Evolutionary conservation across 805 yeast genomes (phyloP), one percentile per base, ranked within the genome.

Genomic region (Candida xyloterini): DNA sequence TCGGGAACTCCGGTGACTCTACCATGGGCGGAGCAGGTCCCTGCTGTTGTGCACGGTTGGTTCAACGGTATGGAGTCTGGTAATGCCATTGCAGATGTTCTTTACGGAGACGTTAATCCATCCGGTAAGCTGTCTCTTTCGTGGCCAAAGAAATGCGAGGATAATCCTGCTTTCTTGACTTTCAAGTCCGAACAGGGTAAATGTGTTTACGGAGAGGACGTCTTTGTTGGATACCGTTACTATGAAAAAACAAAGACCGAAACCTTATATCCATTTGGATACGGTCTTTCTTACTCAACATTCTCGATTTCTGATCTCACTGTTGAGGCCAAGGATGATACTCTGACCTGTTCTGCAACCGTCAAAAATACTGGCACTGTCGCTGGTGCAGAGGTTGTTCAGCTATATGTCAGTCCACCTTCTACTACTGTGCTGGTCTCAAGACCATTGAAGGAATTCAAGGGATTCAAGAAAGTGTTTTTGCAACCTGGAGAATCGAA

Each of bases 201-300:
- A 37, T 76, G 71, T 23, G 51, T 73, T 40, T 81, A 80, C 50
- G 84, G 85, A 43, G 87, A 81, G 56, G 84, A 79, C 52, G 73
- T 80, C 32, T 79, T 67, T 55, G 75, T 79, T 37, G 86, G 85
- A 15, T 79, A 80, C 64, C 65, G 78, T 43, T 76, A 62, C 62
- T 81, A 76, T 57, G 84, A 80, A 51, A 73, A 73, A 57, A 54
- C 63, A 26, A 67, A 71, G 46, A 61, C 57, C 29, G 66, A 66
- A 20, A 78, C 74, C 5, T 63, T 71, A 34, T 79, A 71, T 65
- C 79, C 84, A 30, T 81, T 80, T 57, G 85, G 85, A 4, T 68
- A 58, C 50, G 85, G 85, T 33, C 66, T 79, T 45, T 78, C 85
- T 1, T 80, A 78, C 62, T 72, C 84, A 15, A 48, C 67, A 0